Evolutionary conservation across 352 stramenopile species (phyloP), one percentile per base, ranked within the genome.

Genomic region (Phytophthora sojae): DNA sequence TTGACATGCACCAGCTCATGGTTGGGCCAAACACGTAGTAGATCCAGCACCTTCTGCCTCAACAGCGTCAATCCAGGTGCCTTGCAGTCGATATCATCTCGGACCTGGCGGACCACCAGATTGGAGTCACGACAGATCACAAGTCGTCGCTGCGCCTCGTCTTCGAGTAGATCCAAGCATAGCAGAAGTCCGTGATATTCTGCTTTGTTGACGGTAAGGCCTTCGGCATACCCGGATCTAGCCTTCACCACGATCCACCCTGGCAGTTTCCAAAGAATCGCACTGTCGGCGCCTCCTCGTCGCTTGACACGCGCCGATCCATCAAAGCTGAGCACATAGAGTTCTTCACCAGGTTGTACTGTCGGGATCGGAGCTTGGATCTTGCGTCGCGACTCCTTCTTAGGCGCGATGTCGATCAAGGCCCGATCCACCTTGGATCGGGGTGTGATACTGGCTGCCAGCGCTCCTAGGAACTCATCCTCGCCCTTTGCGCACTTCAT

Each of bases 51-150:
- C 7, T 68, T 61, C 37, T 68, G 25, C 5, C 14, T 14, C 11
- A 61, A 19, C 1, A 68, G 26, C 2, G 19, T 54, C 32, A 61
- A 14, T 11, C 26, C 42, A 37, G 61, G 51, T 4, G 61, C 52
- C 4, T 61, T 68, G 12, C 52, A 68, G 17, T 68, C 52, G 52
- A 68, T 61, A 21, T 68, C 59, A 5, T 47, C 59, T 19, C 59
- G 59, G 8, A 66, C 23, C 6, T 66, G 32, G 1, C 59, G 29
- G 30, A 66, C 47, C 29, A 58, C 49, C 11, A 52, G 4, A 14
- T 66, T 58, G 3, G 45, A 66, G 14, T 66, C 47, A 0, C 59
- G 49, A 35, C 9, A 57, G 15, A 66, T 39, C 6, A 66, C 19
- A 6, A 66, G 15, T n/a, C 47, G 45, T 23, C 11, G 7, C 7